Percentiles rank a stretch among this genome's conserved stretches.
phyloP scores from a whole-genome alignment of 352 stramenopile species.

The Phytophthora niederhauseri region DNA sequence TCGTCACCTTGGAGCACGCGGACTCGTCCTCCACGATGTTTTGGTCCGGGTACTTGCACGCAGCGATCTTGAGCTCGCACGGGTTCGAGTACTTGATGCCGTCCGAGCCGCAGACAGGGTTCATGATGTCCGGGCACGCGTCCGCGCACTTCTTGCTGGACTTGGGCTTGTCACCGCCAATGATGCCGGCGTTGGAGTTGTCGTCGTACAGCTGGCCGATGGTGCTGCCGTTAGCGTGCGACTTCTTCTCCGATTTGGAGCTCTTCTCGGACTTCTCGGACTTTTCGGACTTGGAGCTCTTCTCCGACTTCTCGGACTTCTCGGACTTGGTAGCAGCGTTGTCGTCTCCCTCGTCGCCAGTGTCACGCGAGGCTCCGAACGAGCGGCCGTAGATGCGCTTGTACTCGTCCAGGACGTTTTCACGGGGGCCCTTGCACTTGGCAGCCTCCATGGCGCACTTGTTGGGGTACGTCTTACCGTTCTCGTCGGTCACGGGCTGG shows the following conservation, averaged over 20 bases:
- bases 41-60: constrained; percentile 20
- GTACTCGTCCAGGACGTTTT: constrained; percentile 26
- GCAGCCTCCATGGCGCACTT: constrained; percentile 35
- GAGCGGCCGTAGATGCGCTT: constrained; percentile 23
- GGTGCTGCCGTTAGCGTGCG: neutral
- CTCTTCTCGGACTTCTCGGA: constrained; percentile 14
- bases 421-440: constrained; percentile 36
- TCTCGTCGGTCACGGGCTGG: constrained; percentile 33
- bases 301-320: constrained; percentile 6
- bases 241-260: constrained; percentile 6
- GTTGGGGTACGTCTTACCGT: constrained; percentile 44
- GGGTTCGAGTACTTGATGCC: constrained; percentile 40
- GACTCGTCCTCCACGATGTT: constrained; percentile 20
- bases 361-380: constrained; percentile 19
- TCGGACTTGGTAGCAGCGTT: constrained; percentile 8
- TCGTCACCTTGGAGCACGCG: constrained; percentile 11
- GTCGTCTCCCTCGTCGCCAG: constrained; percentile 4
- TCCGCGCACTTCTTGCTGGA: constrained; percentile 14
- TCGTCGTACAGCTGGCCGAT: constrained; percentile 30
- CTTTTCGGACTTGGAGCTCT: constrained; percentile 11
- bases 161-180: constrained; percentile 16
- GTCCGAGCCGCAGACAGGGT: constrained; percentile 43
- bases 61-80: constrained; percentile 27
- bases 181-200: constrained; percentile 15
- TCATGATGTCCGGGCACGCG: constrained; percentile 29